Evolutionary conservation across 2,329 filamentous ascomycete species (phyloP).

Genomic region (Ilyonectria mors-panacis): DNA sequence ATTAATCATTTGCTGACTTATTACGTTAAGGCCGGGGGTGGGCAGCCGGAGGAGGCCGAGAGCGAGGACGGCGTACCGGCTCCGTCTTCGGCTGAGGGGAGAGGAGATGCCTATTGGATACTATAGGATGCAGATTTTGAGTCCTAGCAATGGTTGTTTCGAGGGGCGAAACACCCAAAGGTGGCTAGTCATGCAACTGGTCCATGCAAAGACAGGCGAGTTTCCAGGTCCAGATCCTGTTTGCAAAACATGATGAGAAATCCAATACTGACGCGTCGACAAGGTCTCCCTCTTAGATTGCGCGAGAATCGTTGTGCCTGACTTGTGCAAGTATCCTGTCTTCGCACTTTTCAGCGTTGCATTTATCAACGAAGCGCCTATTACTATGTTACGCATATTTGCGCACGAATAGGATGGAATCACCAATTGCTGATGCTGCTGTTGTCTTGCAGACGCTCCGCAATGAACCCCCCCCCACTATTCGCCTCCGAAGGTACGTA

Average conservation of each 20-base stretch:
- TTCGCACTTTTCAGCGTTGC: too few relatives aligned
- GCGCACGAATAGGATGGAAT: constrained; percentile 8
- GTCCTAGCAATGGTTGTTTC: neutral
- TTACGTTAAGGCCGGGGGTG: constrained; percentile 6
- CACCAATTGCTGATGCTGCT: neutral
- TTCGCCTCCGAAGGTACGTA: neutral
- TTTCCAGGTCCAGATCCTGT: neutral
- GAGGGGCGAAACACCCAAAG: neutral
- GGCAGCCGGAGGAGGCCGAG: constrained; percentile 22
- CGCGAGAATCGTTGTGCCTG: neutral
- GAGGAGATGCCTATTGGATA: neutral
- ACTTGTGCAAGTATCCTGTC: neutral
- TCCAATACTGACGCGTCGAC: neutral
- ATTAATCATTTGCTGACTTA: constrained; percentile 21
- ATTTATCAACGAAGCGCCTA: neutral
- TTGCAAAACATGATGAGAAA: neutral
- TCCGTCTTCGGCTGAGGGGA: constrained; percentile 43
- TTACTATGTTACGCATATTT: neutral
- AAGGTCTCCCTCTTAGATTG: neutral
- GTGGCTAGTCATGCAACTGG: neutral
- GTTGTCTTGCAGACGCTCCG: neutral
- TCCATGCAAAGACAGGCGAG: neutral
- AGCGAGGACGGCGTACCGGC: constrained; percentile 16
- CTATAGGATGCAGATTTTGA: neutral
- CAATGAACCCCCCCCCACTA: neutral